Evolutionary conservation across 2,329 filamentous ascomycete genomes (phyloP), one percentile per base, ranked within the genome.

Genomic region (Erysiphe pulchra): DNA sequence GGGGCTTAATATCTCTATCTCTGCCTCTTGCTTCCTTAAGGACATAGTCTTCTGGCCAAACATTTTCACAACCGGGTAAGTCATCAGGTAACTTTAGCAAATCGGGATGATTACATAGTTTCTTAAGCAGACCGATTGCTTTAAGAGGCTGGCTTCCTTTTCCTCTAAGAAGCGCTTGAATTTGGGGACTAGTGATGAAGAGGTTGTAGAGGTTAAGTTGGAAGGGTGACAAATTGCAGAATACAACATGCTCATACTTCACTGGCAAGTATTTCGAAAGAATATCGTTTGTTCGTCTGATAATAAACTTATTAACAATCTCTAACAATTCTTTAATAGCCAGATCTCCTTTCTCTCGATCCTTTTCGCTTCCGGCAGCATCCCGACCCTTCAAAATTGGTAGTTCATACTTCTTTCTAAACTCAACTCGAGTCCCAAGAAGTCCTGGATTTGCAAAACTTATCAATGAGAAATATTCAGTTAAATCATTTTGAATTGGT

Each of bases 221-320:
- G 63, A 98, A 95, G 0, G 82, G 81, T 14, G 90, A 80, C 41
- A 93, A 70, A 54, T 87, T 87, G 68, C 90, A 98, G 63, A 98
- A 98, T 1, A 98, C 90, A 30, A 98, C 90, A 59, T 98, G 90
- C 61, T 98, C 90, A 62, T 98, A 98, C 65, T 98, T 98, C 65
- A 95, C 77, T 0, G 90, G 90, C 48, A 98, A 65, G 58, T 98
- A 98, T 61, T 98, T 98, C 45, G 87, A 94, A 20, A 98, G 64
- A 50, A 98, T 92, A 57, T 98, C 90, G 69, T 98, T 98, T 4
- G 87, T 94, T 47, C 90, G 77, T 48, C 90, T 80, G 55, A 98
- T 98, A 59, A 98, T 92, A 63, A 98, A 98, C 57, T 92, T 94
- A 65, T 95, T 98, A 57, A 98, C 90, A 40, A 92, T 66, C 2